Evolutionary conservation across 192 early-diverging fungal genomes (phyloP).

Genomic region (Helicostylum pulchrum): DNA sequence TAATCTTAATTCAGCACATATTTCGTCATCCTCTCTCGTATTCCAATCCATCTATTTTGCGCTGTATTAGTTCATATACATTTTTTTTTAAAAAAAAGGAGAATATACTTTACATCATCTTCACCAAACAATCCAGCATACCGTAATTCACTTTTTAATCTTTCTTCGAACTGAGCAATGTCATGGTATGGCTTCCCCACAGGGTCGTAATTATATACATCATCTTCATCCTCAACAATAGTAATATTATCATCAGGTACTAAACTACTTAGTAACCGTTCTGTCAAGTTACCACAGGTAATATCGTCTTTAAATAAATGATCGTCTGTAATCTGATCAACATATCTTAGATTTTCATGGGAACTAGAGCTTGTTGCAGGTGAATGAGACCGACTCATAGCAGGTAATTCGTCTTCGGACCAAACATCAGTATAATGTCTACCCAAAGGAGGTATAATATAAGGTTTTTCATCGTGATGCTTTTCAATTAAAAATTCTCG

Average conservation of each 20-base stretch:
- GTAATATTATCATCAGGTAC: constrained; percentile 50
- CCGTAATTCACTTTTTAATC: constrained; percentile 76
- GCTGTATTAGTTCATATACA: neutral
- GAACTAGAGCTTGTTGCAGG: neutral
- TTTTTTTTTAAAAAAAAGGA: neutral
- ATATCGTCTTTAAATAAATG: constrained; percentile 13
- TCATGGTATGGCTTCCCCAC: neutral
- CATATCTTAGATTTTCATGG: constrained; percentile 5
- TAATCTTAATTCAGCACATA: constrained; percentile 64
- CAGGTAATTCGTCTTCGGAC: constrained; percentile 61
- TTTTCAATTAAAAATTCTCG: constrained; percentile 61
- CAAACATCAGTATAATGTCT: constrained; percentile 62
- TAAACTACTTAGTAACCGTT: constrained; percentile 70
- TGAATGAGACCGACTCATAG: constrained; percentile 14
- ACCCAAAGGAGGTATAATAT: constrained; percentile 76
- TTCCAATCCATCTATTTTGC: constrained; percentile 58
- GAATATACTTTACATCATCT: constrained; percentile 56
- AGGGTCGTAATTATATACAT: neutral
- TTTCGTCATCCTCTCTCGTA: constrained; percentile 69
- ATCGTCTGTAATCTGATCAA: constrained; percentile 26
- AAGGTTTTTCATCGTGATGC: constrained; percentile 39
- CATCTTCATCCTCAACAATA: constrained; percentile 42
- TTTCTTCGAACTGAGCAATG: constrained; percentile 54
- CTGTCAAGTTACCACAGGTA: constrained; percentile 59
- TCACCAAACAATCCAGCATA: constrained; percentile 80